phyloP scores from a whole-genome alignment of 2,329 filamentous ascomycete species.

The Neospermospora avenae region DNA sequence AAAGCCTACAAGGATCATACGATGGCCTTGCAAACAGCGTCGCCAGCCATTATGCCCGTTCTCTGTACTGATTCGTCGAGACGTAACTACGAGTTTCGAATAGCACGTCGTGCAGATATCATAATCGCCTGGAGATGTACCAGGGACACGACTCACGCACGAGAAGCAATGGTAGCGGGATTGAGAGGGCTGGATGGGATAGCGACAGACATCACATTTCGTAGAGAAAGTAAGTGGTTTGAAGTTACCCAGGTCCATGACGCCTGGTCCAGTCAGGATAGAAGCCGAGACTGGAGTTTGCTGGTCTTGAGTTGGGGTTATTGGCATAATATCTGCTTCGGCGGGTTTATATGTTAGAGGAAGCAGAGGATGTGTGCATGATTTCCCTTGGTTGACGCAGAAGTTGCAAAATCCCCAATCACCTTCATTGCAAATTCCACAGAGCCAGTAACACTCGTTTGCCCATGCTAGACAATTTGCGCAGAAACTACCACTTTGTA shows the following conservation, averaged over 20 bases:
- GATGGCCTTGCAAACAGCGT: slow-evolving; percentile 73
- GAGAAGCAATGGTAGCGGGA: slow-evolving; percentile 76
- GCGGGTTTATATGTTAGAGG: slow-evolving; percentile 63
- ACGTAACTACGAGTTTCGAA: slow-evolving; percentile 54
- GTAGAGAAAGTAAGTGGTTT: slow-evolving; percentile 69
- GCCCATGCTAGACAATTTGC: slow-evolving; percentile 68
- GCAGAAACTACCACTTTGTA: slow-evolving; percentile 84
- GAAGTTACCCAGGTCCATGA: slow-evolving; percentile 50
- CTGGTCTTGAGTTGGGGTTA: slow-evolving; percentile 41
- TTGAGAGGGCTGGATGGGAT: slow-evolving; percentile 65
- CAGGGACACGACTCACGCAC: slow-evolving; percentile 56
- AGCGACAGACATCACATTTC: slow-evolving; percentile 74
- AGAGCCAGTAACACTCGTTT: slow-evolving; percentile 88
- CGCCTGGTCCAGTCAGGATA: slow-evolving; percentile 46
- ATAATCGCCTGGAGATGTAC: slow-evolving; percentile 67
- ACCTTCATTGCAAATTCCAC: slow-evolving; percentile 80
- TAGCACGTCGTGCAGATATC: slow-evolving; percentile 84
- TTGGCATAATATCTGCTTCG: slow-evolving; percentile 37
- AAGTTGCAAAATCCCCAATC: slow-evolving; percentile 93
- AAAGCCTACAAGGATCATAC: slow-evolving; percentile 80
- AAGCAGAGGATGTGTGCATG: slow-evolving; percentile 78
- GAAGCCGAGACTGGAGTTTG: slow-evolving; percentile 45
- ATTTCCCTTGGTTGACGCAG: slow-evolving; percentile 79
- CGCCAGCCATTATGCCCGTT: slow-evolving; percentile 83
- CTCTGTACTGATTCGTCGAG: slow-evolving; percentile 64